Evolutionary conservation across 768 basidiomycete genomes (phyloP).

Genomic region (Leccinellum luteum): DNA sequence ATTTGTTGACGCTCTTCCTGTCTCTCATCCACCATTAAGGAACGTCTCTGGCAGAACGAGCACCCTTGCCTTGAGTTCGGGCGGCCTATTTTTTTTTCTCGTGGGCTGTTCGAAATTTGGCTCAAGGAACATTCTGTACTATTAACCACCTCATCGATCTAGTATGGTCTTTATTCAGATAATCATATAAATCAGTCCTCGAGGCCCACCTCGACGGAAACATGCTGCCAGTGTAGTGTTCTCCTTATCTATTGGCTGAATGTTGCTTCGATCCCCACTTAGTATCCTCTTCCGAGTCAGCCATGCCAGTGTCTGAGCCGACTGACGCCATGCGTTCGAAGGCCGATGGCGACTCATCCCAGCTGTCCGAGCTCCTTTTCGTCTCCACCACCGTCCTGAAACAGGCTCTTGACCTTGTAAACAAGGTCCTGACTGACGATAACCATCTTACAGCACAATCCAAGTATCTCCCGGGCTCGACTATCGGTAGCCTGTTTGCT

Average conservation of each 20-base stretch:
- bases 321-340: slow-evolving; percentile 5
- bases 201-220: slow-evolving; percentile 23
- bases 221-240: slow-evolving; percentile 13
- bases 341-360: slow-evolving; percentile 21
- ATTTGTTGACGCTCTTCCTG: slow-evolving; percentile 46
- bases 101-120: slow-evolving; percentile 80
- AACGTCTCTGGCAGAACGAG: slow-evolving; percentile 63
- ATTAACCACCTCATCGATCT: not conserved
- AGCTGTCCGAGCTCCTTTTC: slow-evolving; percentile 54
- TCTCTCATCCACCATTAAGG: slow-evolving; percentile 63
- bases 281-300: slow-evolving; percentile 1
- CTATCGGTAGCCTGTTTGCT: slow-evolving; percentile 57
- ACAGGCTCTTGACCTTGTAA: slow-evolving; percentile 73
- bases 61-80: slow-evolving; percentile 80
- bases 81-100: slow-evolving; percentile 38
- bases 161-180: not conserved
- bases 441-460: slow-evolving; percentile 68
- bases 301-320: slow-evolving; percentile 28
- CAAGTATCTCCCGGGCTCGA: slow-evolving; percentile 81
- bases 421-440: slow-evolving; percentile 62
- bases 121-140: slow-evolving; percentile 57
- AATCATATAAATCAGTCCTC: slow-evolving; percentile 20
- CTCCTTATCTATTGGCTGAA: slow-evolving; percentile 14
- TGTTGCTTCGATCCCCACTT: not conserved
- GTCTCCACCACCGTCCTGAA: slow-evolving; percentile 66